Percentiles rank a stretch among this genome's conserved stretches.
phyloP scores from a whole-genome alignment of 2,329 filamentous ascomycete species.

The Ophiostoma angusticollis region DNA sequence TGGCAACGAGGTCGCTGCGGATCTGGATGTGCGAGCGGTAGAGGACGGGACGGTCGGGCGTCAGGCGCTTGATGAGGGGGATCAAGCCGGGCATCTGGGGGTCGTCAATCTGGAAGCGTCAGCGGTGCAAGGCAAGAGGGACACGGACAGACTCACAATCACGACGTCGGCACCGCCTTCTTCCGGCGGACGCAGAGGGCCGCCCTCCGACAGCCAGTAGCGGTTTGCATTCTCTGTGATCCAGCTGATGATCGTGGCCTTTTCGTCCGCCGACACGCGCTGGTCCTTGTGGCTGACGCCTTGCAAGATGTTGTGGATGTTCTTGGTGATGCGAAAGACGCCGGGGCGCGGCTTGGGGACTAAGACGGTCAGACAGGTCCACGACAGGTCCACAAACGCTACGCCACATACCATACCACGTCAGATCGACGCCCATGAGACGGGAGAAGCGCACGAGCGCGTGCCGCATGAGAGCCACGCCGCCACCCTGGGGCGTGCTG shows the following conservation, averaged over 20 bases:
- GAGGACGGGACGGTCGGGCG: constrained; percentile 62
- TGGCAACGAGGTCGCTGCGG: constrained; percentile 56
- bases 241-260: constrained; percentile 55
- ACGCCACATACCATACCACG: constrained; percentile 47
- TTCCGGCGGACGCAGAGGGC: constrained; percentile 49
- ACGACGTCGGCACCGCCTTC: constrained; percentile 66
- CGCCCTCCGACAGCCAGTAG: constrained; percentile 58
- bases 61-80: constrained; percentile 56
- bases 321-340: constrained; percentile 75
- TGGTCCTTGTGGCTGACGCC: constrained; percentile 56
- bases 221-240: constrained; percentile 58
- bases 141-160: constrained; percentile 32
- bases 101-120: constrained; percentile 49
- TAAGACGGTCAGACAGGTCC: constrained; percentile 30
- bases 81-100: constrained; percentile 76
- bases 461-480: constrained; percentile 72
- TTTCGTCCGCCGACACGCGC: constrained; percentile 50
- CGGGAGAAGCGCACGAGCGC: constrained; percentile 60
- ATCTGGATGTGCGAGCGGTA: constrained; percentile 79
- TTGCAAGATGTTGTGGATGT: constrained; percentile 79
- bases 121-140: background rate
- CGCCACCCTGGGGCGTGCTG: constrained; percentile 68
- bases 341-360: constrained; percentile 70
- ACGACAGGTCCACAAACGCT: background rate
- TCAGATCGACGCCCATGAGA: constrained; percentile 53